Conservation (phyloP, 257 asterid species). For the Leonotis leonurus region DNA sequence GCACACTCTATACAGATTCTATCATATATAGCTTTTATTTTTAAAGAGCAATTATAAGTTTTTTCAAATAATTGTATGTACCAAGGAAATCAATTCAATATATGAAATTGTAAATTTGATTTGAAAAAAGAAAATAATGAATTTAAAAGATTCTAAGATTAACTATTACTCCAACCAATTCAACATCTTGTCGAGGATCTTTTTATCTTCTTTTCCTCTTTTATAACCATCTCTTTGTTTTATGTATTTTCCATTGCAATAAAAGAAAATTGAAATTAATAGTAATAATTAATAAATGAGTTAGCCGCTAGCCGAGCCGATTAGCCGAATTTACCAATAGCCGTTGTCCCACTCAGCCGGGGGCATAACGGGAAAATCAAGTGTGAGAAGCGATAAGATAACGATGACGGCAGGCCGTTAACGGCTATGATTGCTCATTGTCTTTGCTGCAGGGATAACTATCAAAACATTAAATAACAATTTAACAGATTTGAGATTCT, state of each 20-base stretch:
- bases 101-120: too few relatives aligned
- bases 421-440: conserved; percentile 17
- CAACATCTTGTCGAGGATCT: too few relatives aligned
- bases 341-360: not conserved
- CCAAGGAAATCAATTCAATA: too few relatives aligned
- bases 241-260: not conserved
- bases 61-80: too few relatives aligned
- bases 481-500: too few relatives aligned
- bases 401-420: not conserved
- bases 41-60: too few relatives aligned
- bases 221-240: conserved; percentile 2
- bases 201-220: not conserved
- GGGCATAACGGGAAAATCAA: conserved; percentile 5
- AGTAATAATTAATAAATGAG: too few relatives aligned
- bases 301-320: conserved; percentile 16
- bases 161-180: conserved; percentile 27
- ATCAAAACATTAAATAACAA: not conserved
- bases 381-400: conserved; percentile 11
- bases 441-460: not conserved
- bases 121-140: not conserved
- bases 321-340: not conserved
- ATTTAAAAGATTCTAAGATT: conserved; percentile 12
- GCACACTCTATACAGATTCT: not conserved
- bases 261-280: not conserved
- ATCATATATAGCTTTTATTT: too few relatives aligned